phyloP scores from a whole-genome alignment of 768 basidiomycete species.

The Suillus americanus region DNA sequence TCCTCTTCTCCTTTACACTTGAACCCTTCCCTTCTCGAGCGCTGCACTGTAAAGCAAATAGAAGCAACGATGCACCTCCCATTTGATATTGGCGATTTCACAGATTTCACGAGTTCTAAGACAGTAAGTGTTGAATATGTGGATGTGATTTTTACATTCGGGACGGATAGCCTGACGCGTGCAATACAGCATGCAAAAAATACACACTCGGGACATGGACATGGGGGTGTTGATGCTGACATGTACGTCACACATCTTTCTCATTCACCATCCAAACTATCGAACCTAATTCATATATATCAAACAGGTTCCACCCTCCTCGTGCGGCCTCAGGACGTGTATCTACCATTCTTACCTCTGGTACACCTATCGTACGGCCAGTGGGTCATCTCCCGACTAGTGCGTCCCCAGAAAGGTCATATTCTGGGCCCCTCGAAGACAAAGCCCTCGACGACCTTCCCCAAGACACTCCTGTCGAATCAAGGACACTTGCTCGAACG shows the following conservation, averaged over 20 bases:
- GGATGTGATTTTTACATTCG: not conserved
- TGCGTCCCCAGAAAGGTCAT: not conserved
- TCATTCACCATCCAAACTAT: not conserved
- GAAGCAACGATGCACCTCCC: conserved; percentile 7
- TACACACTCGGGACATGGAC: conserved; percentile 3
- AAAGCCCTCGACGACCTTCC: not conserved
- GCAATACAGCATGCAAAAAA: conserved; percentile 8
- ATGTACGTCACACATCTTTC: not conserved
- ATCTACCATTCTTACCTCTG: conserved; percentile 3
- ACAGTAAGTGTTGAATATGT: not conserved
- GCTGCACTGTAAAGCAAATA: not conserved
- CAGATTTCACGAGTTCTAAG: conserved; percentile 1
- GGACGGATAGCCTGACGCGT: not conserved
- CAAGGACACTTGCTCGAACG: not conserved
- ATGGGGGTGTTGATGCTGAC: not conserved
- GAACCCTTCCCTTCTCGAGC: not conserved
- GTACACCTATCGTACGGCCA: conserved; percentile 3
- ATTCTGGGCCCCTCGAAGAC: not conserved
- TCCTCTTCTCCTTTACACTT: not conserved
- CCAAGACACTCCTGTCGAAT: not conserved
- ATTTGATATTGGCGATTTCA: conserved; percentile 8
- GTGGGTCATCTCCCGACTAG: not conserved
- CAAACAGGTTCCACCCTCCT: conserved; percentile 5
- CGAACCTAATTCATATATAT: not conserved
- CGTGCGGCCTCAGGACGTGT: conserved; percentile 1